Base-by-base conservation (phyloP, 2,329 filamentous ascomycete species). In the Botrytis squamosa region DNA sequence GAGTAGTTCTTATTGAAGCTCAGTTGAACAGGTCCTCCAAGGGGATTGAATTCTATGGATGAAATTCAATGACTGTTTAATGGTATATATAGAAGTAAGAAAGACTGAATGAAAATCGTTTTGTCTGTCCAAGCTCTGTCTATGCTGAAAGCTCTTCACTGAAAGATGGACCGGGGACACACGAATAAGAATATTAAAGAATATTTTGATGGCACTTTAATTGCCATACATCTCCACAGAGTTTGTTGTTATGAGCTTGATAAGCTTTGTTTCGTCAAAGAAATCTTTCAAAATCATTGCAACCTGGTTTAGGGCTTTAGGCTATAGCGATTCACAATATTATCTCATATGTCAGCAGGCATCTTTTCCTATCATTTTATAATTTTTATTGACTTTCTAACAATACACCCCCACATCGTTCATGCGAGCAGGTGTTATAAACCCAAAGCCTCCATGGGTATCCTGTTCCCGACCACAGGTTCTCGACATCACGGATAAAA, bases 391-490 rank as follows among this genome's bases (percentile, higher is more conserved):
- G 22, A 8, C 10, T 18, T 65, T 12, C 14, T 42, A 63, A 63
- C 8, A 44, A 33, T n/a, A 42, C 1, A 46, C 9, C 1, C 6
- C 29, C 18, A 8, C 20, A 49, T 36, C 4, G 25, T 65, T 7
- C 3, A 16, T 14, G 18, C 18, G 29, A 22, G 6, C 12, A 8
- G 0, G 22, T 3, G 6, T 6, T 36, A n/a, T 18, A 22, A 38
- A 49, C 29, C 18, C 6, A 12, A 36, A 25, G 4, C 2, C 10
- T 38, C 3, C 64, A 5, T 38, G 6, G 7, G 12, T 20, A 38
- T 38, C 8, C 20, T 12, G 0, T 46, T 36, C 7, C 5, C 7
- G 8, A 1, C 25, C 12, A 7, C 36, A 49, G 0, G 6, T 9
- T 38, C 2, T 66, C 9, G 1, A 38, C 20, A 9, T 12, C 42